Base-by-base conservation (phyloP, 208 protist species). In the Leishmania tropica region DNA sequence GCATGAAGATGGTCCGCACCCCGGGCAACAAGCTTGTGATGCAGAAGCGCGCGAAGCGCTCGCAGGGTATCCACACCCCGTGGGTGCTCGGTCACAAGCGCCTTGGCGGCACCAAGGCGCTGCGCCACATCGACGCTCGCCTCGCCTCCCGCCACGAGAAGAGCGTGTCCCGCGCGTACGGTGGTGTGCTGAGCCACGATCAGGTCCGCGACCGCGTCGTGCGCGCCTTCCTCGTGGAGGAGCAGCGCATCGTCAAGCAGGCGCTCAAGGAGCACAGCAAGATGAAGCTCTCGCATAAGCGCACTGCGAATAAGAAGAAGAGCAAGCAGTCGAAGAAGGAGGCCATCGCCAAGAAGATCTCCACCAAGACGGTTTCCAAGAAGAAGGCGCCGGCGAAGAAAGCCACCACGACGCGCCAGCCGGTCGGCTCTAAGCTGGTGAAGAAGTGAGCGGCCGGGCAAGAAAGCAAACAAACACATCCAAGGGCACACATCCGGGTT, bases 221-320 rank as follows among this genome's bases (percentile, higher is more conserved):
- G 65, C 97, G 99, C 84, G 98, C 99, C 75, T 99, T 99, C 98
- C 97, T 99, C 79, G 95, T 99, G 72, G 99, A 99, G 96, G 99
- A 99, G 94, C 98, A 99, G 93, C 99, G 99, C 94, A 98, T 99
- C 84, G 98, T 99, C 74, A 99, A 99, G 98, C 83, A 93, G 68
- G 93, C 90, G 56, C 89, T 96, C 67, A 89, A 87, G 79, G 91
- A 92, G 65, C 89, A 94, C 86, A 86, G 85, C 73, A 94, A 94
- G 89, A 80, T 85, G 88, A 90, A 92, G 87, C 84, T 76, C 78
- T 84, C 86, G 65, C 93, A 88, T 86, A 92, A 92, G 86, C 93
- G 93, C 82, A 86, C 86, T 67, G 81, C 78, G 79, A 88, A 89
- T 89, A 95, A 93, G 88, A 84, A 86, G 82, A 94, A 95, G 91